Evolutionary conservation across 805 yeast species (phyloP), one percentile per base, ranked within the genome.

Genomic region (Monosporozyma servazzii): DNA sequence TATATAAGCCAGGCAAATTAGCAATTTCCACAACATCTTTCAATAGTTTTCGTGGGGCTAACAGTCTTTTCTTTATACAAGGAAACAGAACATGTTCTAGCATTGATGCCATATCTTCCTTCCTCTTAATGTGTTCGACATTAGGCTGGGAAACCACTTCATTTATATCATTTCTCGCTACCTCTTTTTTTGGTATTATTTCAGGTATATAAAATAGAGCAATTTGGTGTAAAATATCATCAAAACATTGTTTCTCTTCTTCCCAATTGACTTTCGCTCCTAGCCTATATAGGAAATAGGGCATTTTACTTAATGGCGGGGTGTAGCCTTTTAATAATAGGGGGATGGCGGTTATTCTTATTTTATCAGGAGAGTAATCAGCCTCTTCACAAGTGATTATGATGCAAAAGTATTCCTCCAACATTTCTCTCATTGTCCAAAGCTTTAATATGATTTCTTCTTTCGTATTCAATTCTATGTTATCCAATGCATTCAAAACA

Each of bases 1-100:
- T 79, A 67, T 93, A 93, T 51, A 93, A 71, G 0, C 96, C 96
- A 1, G 98, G 98, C 30, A 93, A 67, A 63, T 84, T 89, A 0
- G 99, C 97, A 39, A 93, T 80, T 65, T 91, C 96, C 5, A 87
- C 77, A 3, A 89, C 80, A 51, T 80, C 82, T 13, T 72, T 62
- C 4, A 67, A 56, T 37, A 88, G 58, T 2, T 60, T 62, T 13
- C 71, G 71, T 0, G 95, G 78, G 0, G 90, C 95, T 13, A 88
- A 63, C 27, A 88, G 77, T 45, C 81, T 69, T 53, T 73, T 72
- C 56, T 83, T 82, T 6, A 88, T 63, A 21, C 77, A 67, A 0
- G 95, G 95, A 55, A 88, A 83, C 1, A 90, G 57, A 0, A 72
- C 63, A 55, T 77, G 73, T 54, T 85, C 95, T 51, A 89, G 59